A percentile compares a stretch with the other conserved stretches of the same genome.
Evolutionary conservation across 1,139 yeast species (phyloP).

Genomic region (Wickerhamomyces sp.): DNA sequence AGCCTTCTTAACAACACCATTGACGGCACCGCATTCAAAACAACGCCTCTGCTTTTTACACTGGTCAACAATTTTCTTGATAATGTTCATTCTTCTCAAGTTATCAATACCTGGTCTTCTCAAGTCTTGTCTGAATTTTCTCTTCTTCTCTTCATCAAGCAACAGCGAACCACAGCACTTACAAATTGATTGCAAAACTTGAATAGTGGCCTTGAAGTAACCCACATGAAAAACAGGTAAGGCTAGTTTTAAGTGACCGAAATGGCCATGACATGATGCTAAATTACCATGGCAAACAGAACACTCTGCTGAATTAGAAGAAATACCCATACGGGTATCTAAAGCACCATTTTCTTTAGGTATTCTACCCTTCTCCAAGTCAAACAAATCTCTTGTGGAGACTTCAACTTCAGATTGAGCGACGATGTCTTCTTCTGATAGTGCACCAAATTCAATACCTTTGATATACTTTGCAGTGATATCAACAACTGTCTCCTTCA

Average conservation of each 20-base stretch:
- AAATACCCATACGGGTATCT: constrained; percentile 91
- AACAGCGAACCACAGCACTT: constrained; percentile 81
- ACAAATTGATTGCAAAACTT: constrained; percentile 87
- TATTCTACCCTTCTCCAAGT: constrained; percentile 77
- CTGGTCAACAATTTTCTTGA: constrained; percentile 81
- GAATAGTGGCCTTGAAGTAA: constrained; percentile 86
- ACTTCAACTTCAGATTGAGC: constrained; percentile 96
- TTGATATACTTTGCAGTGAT: constrained; percentile 86
- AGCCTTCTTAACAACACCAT: constrained; percentile 97
- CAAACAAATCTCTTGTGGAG: constrained; percentile 86
- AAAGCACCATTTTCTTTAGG: constrained; percentile 85
- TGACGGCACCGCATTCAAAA: constrained; percentile 76
- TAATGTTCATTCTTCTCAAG: constrained; percentile 81
- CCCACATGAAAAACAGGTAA: constrained; percentile 98
- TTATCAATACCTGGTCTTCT: constrained; percentile 89
- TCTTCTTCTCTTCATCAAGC: constrained; percentile 66
- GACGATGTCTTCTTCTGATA: constrained; percentile 84
- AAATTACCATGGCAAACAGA: constrained; percentile 87
- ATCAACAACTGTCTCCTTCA: constrained; percentile 46
- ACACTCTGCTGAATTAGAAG: constrained; percentile 81
- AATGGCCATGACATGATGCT: constrained; percentile 97
- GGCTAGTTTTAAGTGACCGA: constrained; percentile 90
- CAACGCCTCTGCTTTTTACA: constrained; percentile 95
- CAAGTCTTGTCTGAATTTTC: constrained; percentile 68
- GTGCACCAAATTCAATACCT: constrained; percentile 89